Evolutionary conservation across 73 alveolate species (phyloP).

Genomic region (Symbiodinium natans): DNA sequence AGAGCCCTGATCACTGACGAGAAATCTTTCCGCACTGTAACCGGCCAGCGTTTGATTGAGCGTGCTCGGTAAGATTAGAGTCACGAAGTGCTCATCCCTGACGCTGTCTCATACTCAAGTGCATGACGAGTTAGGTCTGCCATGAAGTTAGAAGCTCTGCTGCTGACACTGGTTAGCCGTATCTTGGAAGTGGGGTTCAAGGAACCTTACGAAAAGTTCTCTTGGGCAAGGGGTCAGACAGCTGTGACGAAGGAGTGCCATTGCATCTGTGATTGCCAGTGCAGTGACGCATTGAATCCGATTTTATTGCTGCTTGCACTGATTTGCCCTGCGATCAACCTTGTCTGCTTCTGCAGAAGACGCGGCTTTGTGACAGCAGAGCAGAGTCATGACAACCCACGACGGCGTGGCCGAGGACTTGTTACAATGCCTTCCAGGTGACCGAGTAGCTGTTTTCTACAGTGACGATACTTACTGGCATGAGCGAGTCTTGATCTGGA

Average conservation of each 20-base stretch:
- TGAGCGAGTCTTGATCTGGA: background rate
- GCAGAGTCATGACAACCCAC: background rate
- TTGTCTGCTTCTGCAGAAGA: background rate
- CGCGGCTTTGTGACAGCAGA: background rate
- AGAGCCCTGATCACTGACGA: too few species aligned
- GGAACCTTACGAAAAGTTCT: background rate
- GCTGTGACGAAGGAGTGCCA: background rate
- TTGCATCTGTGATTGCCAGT: background rate
- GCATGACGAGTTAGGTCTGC: background rate
- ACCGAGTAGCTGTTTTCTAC: slow-evolving; percentile 1
- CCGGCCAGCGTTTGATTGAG: too few species aligned
- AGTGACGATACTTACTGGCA: slow-evolving; percentile 15
- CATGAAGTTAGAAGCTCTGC: slow-evolving; percentile 13
- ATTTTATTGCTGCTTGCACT: too few species aligned
- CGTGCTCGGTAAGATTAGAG: background rate
- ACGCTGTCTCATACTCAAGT: slow-evolving; percentile 26
- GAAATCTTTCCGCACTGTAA: too few species aligned
- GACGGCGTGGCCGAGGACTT: slow-evolving; percentile 30
- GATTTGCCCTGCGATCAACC: background rate
- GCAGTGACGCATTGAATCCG: background rate
- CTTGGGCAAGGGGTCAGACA: background rate
- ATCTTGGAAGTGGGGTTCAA: background rate
- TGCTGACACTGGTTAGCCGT: background rate
- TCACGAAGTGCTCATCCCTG: background rate
- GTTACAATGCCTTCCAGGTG: background rate